Percentiles rank a stretch among this genome's conserved stretches.
Conservation (phyloP, 371 early-diverging fungal species). For the Blakeslea trispora region DNA sequence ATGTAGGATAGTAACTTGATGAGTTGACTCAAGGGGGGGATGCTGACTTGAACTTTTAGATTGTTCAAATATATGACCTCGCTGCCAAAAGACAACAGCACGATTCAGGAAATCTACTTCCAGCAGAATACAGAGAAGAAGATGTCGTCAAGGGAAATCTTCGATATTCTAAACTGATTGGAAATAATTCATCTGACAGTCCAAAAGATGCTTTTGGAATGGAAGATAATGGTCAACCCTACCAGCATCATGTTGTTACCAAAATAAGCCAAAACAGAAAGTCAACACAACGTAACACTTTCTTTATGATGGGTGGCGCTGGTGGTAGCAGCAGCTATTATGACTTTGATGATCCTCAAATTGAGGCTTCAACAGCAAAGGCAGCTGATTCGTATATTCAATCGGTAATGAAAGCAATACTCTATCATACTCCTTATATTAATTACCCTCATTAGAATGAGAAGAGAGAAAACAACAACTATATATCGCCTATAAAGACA, state of each 20-base stretch:
- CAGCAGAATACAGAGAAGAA: slow-evolving; percentile 33
- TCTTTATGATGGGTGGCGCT: slow-evolving; percentile 15
- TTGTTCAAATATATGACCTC: slow-evolving; percentile 45
- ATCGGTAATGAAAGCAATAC: background rate
- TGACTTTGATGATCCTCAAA: background rate
- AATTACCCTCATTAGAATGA: background rate
- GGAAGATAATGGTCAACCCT: slow-evolving; percentile 2
- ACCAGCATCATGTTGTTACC: slow-evolving; percentile 12
- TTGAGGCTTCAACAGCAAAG: background rate
- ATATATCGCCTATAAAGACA: background rate
- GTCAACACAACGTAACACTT: slow-evolving; percentile 16
- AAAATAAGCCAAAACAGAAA: slow-evolving; percentile 12
- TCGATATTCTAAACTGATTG: slow-evolving; percentile 34
- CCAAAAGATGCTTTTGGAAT: slow-evolving; percentile 5
- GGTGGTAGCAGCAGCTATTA: background rate
- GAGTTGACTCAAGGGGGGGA: too few species aligned
- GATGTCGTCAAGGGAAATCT: slow-evolving; percentile 35
- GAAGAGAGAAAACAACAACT: background rate
- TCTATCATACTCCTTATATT: background rate
- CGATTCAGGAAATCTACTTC: slow-evolving; percentile 15
- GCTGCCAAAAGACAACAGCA: slow-evolving; percentile 18
- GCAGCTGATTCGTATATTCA: background rate
- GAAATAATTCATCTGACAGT: background rate
- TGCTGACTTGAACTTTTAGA: slow-evolving; percentile 16
- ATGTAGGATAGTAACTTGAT: slow-evolving; percentile 21